Base-by-base conservation (phyloP, 345 rosid species). In the Zanthoxylum bungeanum region DNA sequence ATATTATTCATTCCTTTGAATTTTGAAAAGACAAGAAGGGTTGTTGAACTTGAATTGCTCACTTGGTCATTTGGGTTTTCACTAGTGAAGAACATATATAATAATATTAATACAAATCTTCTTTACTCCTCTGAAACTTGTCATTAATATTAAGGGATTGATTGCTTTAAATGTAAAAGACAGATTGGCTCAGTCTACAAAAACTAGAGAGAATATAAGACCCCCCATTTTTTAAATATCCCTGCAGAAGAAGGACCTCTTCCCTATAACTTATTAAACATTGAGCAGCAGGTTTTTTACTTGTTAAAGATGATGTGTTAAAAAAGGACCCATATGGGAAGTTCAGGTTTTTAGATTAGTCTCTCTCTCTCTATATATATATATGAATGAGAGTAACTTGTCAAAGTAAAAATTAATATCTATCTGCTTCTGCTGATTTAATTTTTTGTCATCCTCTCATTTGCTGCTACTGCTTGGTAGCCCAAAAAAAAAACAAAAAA, bases 1-100 rank as follows among this genome's bases (percentile, higher is more conserved):
- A 74, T 66, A 47, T 67, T 71, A n/a, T n/a, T n/a, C n/a, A n/a
- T n/a, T n/a, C n/a, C 70, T 77, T 80, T 86, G 78, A 84, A 84
- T 82, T n/a, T 75, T 79, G 88, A 82, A 87, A 84, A 83, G 89
- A 81, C 85, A 71, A 22, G 84, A 69, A 72, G 84, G 49, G 49
- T 44, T 44, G 49, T 44, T 44, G 49, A 44, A 44, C n/a, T 44
- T 44, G 49, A n/a, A n/a, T 80, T 70, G 82, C 73, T 78, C 70
- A 77, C 64, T 77, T 49, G 75, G 59, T 46, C 76, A 60, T 77
- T 70, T n/a, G n/a, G 76, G 75, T 72, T 51, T 76, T 77, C 75
- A 50, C 72, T 40, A 71, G 52, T 37, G 66, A 68, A 67, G 49
- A 64, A n/a, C n/a, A n/a, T n/a, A n/a, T n/a, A n/a, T n/a, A n/a